A percentile compares a stretch with the other conserved stretches of the same genome.
phyloP scores from a whole-genome alignment of 1,139 yeast genomes.

The Blastobotrys buckinghamii region DNA sequence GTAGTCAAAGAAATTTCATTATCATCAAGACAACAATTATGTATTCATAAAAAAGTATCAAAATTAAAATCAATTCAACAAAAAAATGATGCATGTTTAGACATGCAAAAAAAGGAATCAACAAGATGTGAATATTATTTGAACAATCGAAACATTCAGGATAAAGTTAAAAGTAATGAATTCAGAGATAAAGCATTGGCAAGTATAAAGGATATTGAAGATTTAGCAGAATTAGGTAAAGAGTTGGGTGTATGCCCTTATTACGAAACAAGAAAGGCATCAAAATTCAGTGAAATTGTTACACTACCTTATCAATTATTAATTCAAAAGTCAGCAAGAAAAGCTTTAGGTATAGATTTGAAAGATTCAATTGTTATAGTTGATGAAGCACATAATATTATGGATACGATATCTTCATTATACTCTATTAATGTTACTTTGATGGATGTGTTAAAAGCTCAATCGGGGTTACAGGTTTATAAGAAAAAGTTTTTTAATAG shows the following conservation, averaged over 20 bases:
- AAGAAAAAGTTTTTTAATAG: conserved; percentile 52
- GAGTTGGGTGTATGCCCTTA: conserved; percentile 68
- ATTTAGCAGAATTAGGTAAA: conserved; percentile 57
- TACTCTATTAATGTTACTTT: conserved; percentile 57
- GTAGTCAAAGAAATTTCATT: conserved; percentile 23
- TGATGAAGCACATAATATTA: conserved; percentile 89
- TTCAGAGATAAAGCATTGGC: conserved; percentile 60
- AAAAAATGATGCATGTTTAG: conserved; percentile 79
- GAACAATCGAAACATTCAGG: conserved; percentile 31
- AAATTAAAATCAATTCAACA: conserved; percentile 44
- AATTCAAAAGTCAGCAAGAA: conserved; percentile 58
- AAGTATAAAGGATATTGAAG: conserved; percentile 76
- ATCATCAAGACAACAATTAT: conserved; percentile 81
- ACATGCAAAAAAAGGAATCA: conserved; percentile 47
- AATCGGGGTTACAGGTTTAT: conserved; percentile 49
- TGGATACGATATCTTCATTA: conserved; percentile 69
- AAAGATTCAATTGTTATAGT: conserved; percentile 65
- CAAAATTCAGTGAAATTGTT: conserved; percentile 60
- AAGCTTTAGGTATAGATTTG: conserved; percentile 52
- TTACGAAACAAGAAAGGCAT: conserved; percentile 58
- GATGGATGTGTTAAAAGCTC: conserved; percentile 42
- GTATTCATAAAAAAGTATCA: conserved; percentile 63
- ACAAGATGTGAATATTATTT: conserved; percentile 50
- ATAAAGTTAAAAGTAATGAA: conserved; percentile 35
- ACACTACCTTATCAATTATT: conserved; percentile 84